A percentile compares a stretch with the other conserved stretches of the same genome.
phyloP scores from a whole-genome alignment of 1,284 basidiomycete genomes.

The Vanrija sp. region DNA sequence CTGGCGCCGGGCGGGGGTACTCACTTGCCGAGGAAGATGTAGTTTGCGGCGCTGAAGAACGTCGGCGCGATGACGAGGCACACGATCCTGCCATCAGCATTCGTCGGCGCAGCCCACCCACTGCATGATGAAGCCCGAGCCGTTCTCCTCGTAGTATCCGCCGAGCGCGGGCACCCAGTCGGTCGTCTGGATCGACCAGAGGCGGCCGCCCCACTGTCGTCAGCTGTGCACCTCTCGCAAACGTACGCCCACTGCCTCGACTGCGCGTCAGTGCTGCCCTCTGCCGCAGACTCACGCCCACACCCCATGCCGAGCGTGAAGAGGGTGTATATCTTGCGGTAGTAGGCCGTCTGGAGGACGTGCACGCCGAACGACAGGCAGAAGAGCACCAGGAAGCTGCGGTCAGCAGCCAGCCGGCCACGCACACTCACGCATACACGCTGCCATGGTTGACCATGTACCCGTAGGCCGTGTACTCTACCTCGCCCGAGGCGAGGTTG shows the following conservation, averaged over 20 bases:
- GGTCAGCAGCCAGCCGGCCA: not conserved
- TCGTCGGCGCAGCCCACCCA: conserved; percentile 3
- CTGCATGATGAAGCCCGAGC: conserved; percentile 27
- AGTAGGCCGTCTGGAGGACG: conserved; percentile 23
- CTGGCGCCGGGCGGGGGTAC: conserved; percentile 15
- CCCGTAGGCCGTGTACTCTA: conserved; percentile 24
- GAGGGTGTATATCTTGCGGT: conserved; percentile 31
- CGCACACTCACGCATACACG: conserved; percentile 16
- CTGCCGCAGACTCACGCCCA: not conserved
- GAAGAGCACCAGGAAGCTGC: not conserved
- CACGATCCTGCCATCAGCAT: conserved; percentile 15
- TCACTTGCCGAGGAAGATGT: conserved; percentile 33
- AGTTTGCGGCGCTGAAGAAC: conserved; percentile 38
- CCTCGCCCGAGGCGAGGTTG: conserved; percentile 18
- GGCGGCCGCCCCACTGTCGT: conserved; percentile 21
- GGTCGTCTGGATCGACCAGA: conserved; percentile 11
- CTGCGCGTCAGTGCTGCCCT: not conserved
- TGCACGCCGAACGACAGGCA: conserved; percentile 13
- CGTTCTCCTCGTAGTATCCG: conserved; percentile 12
- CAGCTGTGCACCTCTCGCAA: not conserved
- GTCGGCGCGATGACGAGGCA: conserved; percentile 33
- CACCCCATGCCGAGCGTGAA: conserved; percentile 26
- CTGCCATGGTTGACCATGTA: conserved; percentile 11
- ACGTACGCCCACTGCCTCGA: not conserved
- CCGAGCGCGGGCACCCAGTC: conserved; percentile 21